Percentiles rank a stretch among this genome's conserved stretches.
Evolutionary conservation across 352 stramenopile genomes (phyloP).

Genomic region (Phytophthora pistaciae): DNA sequence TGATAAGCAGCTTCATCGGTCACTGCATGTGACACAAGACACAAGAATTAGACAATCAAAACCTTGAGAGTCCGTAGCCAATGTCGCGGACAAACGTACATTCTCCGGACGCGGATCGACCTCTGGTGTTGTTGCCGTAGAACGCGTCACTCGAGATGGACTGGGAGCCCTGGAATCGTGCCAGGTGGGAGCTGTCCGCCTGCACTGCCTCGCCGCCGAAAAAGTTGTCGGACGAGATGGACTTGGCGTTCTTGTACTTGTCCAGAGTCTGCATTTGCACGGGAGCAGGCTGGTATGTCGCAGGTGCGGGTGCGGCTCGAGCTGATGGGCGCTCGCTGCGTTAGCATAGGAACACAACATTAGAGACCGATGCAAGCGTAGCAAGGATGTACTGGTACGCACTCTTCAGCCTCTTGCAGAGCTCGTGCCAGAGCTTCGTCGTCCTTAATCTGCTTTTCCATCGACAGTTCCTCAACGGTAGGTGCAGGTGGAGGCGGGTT

Average conservation of each 20-base stretch:
- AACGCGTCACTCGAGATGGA: constrained; percentile 92
- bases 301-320: constrained; percentile 16
- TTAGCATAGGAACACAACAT: neutral
- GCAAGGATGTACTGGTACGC: constrained; percentile 21
- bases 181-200: constrained; percentile 70
- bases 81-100: constrained; percentile 45
- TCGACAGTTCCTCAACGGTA: constrained; percentile 34
- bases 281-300: constrained; percentile 35
- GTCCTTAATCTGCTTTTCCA: constrained; percentile 88
- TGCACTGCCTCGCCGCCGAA: constrained; percentile 75
- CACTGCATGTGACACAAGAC: constrained; percentile 37
- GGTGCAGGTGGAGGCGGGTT: constrained; percentile 70
- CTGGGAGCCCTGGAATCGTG: constrained; percentile 80
- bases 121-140: constrained; percentile 69
- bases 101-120: constrained; percentile 71
- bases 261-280: constrained; percentile 69
- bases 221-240: constrained; percentile 92
- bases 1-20: constrained; percentile 87
- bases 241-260: constrained; percentile 95
- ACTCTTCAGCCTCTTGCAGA: constrained; percentile 85
- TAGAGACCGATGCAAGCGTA: neutral
- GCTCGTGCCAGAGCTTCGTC: constrained; percentile 86
- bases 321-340: constrained; percentile 36
- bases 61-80: neutral
- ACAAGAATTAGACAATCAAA: neutral